Percentiles rank a stretch among this genome's conserved stretches.
These are phyloP conservation scores for Arctium minus DNA, from an alignment of 129 eudicot genomes.

Conservation along the genomic window DNA sequence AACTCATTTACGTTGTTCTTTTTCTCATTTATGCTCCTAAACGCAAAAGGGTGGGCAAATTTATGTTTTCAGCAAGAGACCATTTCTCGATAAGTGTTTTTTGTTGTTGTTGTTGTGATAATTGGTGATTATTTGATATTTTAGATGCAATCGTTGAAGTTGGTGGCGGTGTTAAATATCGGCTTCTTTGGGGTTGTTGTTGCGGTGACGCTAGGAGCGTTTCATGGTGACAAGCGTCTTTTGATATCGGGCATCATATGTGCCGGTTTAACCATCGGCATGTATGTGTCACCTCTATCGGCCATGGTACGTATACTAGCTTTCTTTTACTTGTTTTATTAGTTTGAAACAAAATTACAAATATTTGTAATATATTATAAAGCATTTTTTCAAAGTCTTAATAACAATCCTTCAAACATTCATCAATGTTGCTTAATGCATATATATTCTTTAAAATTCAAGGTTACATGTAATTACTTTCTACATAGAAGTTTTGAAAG, in stretches of 20 bases:
- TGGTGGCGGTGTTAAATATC: conserved; percentile 28
- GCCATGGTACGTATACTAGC: conserved; percentile 36
- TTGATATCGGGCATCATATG: conserved; percentile 38
- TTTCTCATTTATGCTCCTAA: conserved; percentile 42
- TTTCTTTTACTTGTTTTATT: neutral
- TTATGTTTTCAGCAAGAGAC: neutral
- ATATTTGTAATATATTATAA: neutral
- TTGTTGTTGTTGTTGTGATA: neutral
- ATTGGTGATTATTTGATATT: neutral
- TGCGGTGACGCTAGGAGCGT: conserved; percentile 28
- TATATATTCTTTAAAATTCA: too few species aligned
- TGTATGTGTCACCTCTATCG: conserved; percentile 49
- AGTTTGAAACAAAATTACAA: neutral
- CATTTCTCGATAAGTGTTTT: neutral
- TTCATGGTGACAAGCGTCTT: conserved; percentile 24
- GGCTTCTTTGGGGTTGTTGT: conserved; percentile 34
- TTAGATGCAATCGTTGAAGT: conserved; percentile 28
- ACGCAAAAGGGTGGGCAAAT: conserved; percentile 23
- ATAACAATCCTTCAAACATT: neutral
- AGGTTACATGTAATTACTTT: too few species aligned
- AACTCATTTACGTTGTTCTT: conserved; percentile 38
- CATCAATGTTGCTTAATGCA: neutral
- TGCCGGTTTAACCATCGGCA: conserved; percentile 45
- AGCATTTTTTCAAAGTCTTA: neutral
- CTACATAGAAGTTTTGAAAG: neutral